These are phyloP conservation scores for Coniosporium tulheliwenetii DNA, from an alignment of 2,329 filamentous ascomycete species.

Conservation along the genomic window DNA sequence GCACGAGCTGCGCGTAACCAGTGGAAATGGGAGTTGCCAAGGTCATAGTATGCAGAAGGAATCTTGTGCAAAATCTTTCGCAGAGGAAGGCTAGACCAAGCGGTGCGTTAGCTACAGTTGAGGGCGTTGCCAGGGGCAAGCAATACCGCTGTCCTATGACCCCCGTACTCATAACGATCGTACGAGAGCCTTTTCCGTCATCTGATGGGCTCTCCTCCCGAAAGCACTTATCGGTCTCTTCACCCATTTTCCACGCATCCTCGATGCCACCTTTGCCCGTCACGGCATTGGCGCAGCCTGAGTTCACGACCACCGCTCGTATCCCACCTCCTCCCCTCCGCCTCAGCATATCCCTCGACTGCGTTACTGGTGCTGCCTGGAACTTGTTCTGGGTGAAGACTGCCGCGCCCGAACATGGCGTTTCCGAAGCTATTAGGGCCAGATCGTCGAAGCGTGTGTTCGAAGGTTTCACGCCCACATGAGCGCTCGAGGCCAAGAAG, in stretches of 20 bases:
- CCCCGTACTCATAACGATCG: constrained; percentile 96
- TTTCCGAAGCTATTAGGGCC: constrained; percentile 73
- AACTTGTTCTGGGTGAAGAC: constrained; percentile 99
- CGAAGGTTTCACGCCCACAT: constrained; percentile 84
- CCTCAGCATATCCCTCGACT: constrained; percentile 59
- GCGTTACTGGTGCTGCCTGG: constrained; percentile 85
- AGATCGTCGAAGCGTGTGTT: constrained; percentile 89
- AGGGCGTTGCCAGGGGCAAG: constrained; percentile 1
- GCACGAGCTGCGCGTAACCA: constrained; percentile 79
- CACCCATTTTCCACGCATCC: constrained; percentile 75
- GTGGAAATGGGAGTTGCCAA: constrained; percentile 63
- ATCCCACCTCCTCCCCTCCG: constrained; percentile 53
- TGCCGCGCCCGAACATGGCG: constrained; percentile 71
- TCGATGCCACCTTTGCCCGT: constrained; percentile 81
- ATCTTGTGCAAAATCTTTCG: constrained; percentile 76
- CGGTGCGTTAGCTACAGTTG: constrained; percentile 2
- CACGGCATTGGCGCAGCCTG: constrained; percentile 92
- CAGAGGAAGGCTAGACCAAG: constrained; percentile 55
- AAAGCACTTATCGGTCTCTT: constrained; percentile 55
- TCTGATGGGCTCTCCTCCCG: constrained; percentile 16
- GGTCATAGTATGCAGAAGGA: constrained; percentile 54
- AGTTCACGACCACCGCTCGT: constrained; percentile 78
- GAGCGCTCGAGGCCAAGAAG: constrained; percentile 71
- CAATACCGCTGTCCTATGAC: constrained; percentile 80
- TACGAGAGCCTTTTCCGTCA: constrained; percentile 37